Evolutionary conservation across 306 rosid species (phyloP), one percentile per base, ranked within the genome.

Genomic region (Prosopis cineraria): DNA sequence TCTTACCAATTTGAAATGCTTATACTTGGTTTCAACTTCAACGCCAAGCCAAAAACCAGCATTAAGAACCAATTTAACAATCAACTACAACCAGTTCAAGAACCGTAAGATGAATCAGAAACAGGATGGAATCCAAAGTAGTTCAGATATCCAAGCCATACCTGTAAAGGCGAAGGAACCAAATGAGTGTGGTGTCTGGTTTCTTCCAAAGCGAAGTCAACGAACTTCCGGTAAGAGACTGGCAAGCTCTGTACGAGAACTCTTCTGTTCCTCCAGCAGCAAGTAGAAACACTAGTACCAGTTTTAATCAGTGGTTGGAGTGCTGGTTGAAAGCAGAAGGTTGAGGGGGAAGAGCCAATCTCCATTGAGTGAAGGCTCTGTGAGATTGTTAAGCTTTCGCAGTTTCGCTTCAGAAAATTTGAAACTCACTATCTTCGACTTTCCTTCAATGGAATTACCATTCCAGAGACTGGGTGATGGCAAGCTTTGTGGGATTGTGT

Each of bases 141-240:
- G n/a, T 22, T 11, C n/a, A 67, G 4, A 20, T 10, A n/a, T 36
- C 14, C 2, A 9, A 9, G 29, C 9, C 2, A 33, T 53, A 83
- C 89, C 85, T 82, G 83, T 6, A 86, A 69, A 74, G 89, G 89
- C 7, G 89, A 86, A 53, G 89, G 78, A 74, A 69, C 31, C 81
- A 86, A 80, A 48, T 52, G 66, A 7, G 73, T 73, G 69, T 68
- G 84, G 76, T 72, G 75, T 60, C 4, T 72, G 50, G 89, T 86
- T 80, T 86, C 76, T 73, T 86, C 84, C 81, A 86, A 73, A 80
- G 89, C 84, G 47, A 83, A 86, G 55, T 86, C 45, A 59, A 86
- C 76, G 52, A 82, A 79, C 5, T 85, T 85, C 3, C 30, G 72
- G 84, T 82, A 82, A 31, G 89, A 82, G 4, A 79, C 64, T 22